Base-by-base conservation (phyloP, 495 filamentous ascomycete species). In the Echria macrotheca region DNA sequence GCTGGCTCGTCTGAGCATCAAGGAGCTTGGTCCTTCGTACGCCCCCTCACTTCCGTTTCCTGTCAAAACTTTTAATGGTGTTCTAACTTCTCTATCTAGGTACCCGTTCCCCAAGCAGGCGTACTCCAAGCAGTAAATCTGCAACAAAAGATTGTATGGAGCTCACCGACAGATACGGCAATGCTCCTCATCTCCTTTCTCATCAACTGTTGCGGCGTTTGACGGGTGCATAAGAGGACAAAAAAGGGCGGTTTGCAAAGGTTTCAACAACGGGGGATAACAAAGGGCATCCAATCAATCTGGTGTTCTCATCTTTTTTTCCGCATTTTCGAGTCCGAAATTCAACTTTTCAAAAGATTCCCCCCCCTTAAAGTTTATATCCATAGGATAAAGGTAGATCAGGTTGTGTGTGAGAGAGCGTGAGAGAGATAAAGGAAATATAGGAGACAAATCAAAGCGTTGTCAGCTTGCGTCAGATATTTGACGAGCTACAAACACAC, bases 21-120 rank as follows among this genome's bases (percentile, higher is more conserved):
- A 86, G 74, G 93, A 97, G 68, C 72, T 95, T 53, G 93, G 93
- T 58, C 89, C 93, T 71, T 93, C 89, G 88, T 98, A 87, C 73
- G 85, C 81, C 39, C 36, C 46, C 39, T 57, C 45, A 51, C 54
- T 38, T 21, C 25, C n/a, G 39, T n/a, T 21, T 42, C 9, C 19
- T 14, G 10, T 3, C 0, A 24, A 4, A 25, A 19, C 5, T 17
- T 3, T 36, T 15, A 36, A 14, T 6, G 21, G 8, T 7, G 5
- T 14, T 9, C n/a, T 36, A 36, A 15, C 23, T 29, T 25, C 22
- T n/a, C 9, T 44, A 33, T n/a, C 14, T 45, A 91, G 87, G 50
- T 91, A 76, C 74, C 87, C 87, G 52, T 87, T 77, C 76, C 87
- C 87, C 56, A 88, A 91, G 76, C 79, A 90, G 67, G 75, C 81